Percentiles rank a stretch among this genome's conserved stretches.
These are phyloP conservation scores for Hortiboletus rubellus DNA, from an alignment of 1,284 basidiomycete species.

Conservation along the genomic window DNA sequence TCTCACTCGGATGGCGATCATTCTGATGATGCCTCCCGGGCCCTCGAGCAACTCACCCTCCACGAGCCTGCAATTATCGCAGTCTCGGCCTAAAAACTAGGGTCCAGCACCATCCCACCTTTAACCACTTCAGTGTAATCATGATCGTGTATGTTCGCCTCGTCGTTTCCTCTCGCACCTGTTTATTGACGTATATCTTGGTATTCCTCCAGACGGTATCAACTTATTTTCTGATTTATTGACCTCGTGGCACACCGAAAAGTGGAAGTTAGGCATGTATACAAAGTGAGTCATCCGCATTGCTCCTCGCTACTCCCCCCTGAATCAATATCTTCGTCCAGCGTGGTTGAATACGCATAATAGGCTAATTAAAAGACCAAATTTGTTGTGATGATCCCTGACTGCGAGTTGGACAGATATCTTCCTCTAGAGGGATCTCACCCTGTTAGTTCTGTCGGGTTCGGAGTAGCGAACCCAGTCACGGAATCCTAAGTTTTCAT, in stretches of 20 bases:
- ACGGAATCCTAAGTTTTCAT: background rate
- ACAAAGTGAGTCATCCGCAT: background rate
- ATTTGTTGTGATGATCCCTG: background rate
- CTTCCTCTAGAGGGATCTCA: background rate
- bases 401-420: background rate
- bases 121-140: background rate
- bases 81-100: conserved; percentile 17
- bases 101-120: background rate
- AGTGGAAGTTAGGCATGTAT: background rate
- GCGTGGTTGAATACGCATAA: background rate
- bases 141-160: background rate
- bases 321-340: background rate
- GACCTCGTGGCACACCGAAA: background rate
- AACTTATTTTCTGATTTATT: background rate
- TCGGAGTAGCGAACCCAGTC: background rate
- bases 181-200: background rate
- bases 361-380: background rate
- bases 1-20: conserved; percentile 46
- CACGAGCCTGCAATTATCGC: conserved; percentile 27
- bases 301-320: background rate
- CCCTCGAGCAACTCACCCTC: conserved; percentile 58
- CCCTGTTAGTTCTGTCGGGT: background rate
- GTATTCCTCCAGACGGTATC: background rate
- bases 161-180: background rate
- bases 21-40: conserved; percentile 54